These are phyloP conservation scores for Aspergillus ostianus DNA, from an alignment of 495 filamentous ascomycete genomes.

Conservation along the genomic window DNA sequence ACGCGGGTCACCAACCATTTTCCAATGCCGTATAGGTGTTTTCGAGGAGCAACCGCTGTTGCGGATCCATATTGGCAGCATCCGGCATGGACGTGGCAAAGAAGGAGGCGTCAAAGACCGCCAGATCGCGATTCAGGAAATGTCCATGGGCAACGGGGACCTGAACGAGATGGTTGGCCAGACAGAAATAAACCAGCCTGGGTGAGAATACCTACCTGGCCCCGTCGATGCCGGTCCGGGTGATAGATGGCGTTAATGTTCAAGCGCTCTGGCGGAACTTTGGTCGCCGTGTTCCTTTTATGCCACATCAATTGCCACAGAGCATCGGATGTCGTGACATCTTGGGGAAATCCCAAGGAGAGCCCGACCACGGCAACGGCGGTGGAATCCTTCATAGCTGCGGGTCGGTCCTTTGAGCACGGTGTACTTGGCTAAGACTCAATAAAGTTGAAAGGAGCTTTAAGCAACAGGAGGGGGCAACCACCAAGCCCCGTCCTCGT, in stretches of 20 bases:
- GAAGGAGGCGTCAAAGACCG: conserved; percentile 3
- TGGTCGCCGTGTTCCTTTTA: conserved; percentile 26
- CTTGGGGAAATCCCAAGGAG: conserved; percentile 40
- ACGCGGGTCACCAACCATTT: no score
- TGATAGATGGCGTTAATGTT: conserved; percentile 35
- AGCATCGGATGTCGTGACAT: conserved; percentile 32
- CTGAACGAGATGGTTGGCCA: neutral
- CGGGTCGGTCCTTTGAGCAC: no score
- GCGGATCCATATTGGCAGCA: no score
- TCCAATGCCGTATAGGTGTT: no score
- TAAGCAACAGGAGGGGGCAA: no score
- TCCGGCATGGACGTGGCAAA: no score
- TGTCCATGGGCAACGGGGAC: conserved; percentile 31
- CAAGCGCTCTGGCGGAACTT: conserved; percentile 35
- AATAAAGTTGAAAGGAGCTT: no score
- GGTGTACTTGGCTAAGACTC: no score
- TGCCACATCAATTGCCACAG: conserved; percentile 41
- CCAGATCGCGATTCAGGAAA: conserved; percentile 41
- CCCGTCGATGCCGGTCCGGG: conserved; percentile 13
- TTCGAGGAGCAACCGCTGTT: no score
- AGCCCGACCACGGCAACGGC: conserved; percentile 39
- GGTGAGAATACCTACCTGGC: conserved; percentile 1
- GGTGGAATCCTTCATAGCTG: conserved; percentile 24
- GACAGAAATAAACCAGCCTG: no score
- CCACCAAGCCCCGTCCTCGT: no score